Percentiles rank a stretch among this genome's conserved stretches.
phyloP scores from a whole-genome alignment of 2,329 filamentous ascomycete genomes.

The Diatrype stigma region DNA sequence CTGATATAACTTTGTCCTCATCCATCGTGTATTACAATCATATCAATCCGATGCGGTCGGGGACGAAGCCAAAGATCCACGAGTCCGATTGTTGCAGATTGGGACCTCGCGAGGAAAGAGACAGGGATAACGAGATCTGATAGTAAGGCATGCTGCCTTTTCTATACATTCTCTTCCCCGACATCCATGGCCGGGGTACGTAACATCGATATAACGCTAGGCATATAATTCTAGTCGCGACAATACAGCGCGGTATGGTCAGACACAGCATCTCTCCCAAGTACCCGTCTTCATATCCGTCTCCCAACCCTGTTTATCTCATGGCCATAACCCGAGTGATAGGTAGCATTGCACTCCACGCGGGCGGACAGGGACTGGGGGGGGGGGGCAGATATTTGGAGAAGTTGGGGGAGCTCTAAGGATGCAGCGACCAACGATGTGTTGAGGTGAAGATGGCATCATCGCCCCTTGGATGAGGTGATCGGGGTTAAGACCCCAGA shows the following conservation, averaged over 20 bases:
- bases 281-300: too few relatives aligned
- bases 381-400: background rate
- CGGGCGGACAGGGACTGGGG: background rate
- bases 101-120: too few relatives aligned
- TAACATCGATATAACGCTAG: too few relatives aligned
- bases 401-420: background rate
- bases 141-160: background rate
- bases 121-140: background rate
- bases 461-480: background rate
- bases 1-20: conserved; percentile 9
- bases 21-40: background rate
- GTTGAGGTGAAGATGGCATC: background rate
- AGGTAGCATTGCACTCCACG: too few relatives aligned
- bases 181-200: too few relatives aligned
- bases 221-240: too few relatives aligned
- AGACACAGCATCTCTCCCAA: too few relatives aligned
- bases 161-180: background rate
- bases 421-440: background rate
- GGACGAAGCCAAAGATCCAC: background rate
- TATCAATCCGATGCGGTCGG: too few relatives aligned
- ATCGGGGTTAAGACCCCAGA: background rate
- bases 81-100: too few relatives aligned
- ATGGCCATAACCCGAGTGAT: too few relatives aligned
- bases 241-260: too few relatives aligned
- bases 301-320: too few relatives aligned